Percentiles rank a stretch among this genome's conserved stretches.
Conservation (phyloP, 1,284 basidiomycete genomes). For the Cryptococcus deneoformans region DNA sequence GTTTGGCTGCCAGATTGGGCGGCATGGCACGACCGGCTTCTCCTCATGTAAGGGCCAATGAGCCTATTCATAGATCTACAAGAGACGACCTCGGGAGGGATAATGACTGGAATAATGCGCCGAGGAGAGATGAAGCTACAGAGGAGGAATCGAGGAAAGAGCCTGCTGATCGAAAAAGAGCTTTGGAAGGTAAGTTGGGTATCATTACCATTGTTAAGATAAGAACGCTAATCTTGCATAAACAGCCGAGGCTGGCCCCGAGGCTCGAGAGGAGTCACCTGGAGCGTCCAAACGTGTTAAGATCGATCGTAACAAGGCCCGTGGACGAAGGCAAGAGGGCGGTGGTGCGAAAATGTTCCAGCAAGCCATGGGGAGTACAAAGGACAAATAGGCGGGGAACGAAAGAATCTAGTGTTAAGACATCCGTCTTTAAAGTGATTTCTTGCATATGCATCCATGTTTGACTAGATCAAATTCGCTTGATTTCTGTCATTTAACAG, state of each 20-base stretch:
- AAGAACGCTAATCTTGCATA: neutral
- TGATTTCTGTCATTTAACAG: too few species aligned
- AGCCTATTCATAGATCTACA: neutral
- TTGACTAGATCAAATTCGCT: too few species aligned
- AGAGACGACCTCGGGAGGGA: neutral
- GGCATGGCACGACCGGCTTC: neutral
- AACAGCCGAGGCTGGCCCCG: neutral
- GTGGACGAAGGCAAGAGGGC: constrained; percentile 5
- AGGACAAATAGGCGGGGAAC: constrained; percentile 3
- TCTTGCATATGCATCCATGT: too few species aligned
- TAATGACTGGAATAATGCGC: neutral
- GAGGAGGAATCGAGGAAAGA: constrained; percentile 1
- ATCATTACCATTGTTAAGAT: neutral
- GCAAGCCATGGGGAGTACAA: constrained; percentile 12
- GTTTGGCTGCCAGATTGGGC: neutral
- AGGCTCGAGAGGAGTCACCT: constrained; percentile 23
- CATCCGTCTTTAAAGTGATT: neutral
- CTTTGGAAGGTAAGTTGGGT: constrained; percentile 24
- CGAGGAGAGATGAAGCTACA: neutral
- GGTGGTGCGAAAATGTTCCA: constrained; percentile 12
- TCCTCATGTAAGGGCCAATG: neutral
- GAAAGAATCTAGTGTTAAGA: too few species aligned
- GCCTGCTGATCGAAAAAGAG: constrained; percentile 23
- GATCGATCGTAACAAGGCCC: constrained; percentile 24
- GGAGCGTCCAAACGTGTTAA: constrained; percentile 25